Evolutionary conservation across 768 basidiomycete species (phyloP).

Genomic region (Kwoniella shandongensis): DNA sequence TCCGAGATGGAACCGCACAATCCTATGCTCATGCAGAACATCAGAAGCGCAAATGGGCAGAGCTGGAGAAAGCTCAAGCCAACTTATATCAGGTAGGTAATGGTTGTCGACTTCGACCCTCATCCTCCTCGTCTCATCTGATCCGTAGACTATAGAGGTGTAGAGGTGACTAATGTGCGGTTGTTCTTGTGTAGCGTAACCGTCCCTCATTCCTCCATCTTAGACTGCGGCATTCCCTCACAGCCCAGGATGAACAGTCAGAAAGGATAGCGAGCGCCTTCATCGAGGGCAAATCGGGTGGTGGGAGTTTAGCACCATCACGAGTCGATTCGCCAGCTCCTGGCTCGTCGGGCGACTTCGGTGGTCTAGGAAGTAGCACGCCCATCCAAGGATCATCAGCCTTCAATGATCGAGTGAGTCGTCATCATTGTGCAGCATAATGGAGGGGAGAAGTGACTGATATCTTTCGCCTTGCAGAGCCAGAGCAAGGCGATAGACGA

Average conservation of each 20-base stretch:
- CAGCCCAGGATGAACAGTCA: slow-evolving; percentile 84
- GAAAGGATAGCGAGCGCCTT: slow-evolving; percentile 82
- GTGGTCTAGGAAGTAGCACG: slow-evolving; percentile 11
- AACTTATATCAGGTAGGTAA: slow-evolving; percentile 76
- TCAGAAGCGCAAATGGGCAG: slow-evolving; percentile 79
- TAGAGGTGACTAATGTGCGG: background rate
- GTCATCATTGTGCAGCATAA: no score
- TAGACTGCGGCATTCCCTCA: slow-evolving; percentile 81
- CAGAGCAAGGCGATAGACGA: slow-evolving; percentile 67
- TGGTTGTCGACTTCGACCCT: background rate
- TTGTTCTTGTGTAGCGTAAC: slow-evolving; percentile 63
- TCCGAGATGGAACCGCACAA: slow-evolving; percentile 78
- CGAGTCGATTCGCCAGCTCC: slow-evolving; percentile 45
- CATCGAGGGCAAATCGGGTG: slow-evolving; percentile 61
- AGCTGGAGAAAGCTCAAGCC: slow-evolving; percentile 80
- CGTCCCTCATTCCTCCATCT: slow-evolving; percentile 83
- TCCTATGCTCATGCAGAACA: slow-evolving; percentile 83
- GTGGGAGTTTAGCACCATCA: slow-evolving; percentile 21
- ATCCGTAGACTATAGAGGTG: background rate
- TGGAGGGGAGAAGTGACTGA: no score
- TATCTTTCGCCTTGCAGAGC: no score
- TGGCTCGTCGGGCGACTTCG: slow-evolving; percentile 8
- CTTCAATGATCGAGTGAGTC: slow-evolving; percentile 26
- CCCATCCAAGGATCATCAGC: slow-evolving; percentile 5
- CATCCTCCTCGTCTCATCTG: background rate